phyloP scores from a whole-genome alignment of 192 early-diverging fungal species.

The Paraglomus brasilianum region DNA sequence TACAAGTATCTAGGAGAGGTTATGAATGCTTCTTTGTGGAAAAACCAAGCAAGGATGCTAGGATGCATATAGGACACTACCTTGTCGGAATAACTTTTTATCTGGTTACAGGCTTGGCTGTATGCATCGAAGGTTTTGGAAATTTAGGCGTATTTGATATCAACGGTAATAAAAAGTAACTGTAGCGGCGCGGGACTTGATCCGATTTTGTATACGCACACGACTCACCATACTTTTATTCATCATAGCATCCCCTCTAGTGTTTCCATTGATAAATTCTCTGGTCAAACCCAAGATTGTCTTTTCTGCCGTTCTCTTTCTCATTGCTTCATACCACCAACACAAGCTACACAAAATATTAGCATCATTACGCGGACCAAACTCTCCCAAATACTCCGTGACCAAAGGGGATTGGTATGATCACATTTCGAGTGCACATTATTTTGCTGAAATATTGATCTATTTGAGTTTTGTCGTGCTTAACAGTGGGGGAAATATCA shows the following conservation, averaged over 20 bases:
- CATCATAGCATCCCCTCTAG: neutral
- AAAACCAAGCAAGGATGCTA: conserved; percentile 39
- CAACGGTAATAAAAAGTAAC: neutral
- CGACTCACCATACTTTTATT: neutral
- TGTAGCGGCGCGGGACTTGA: neutral
- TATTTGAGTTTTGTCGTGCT: conserved; percentile 61
- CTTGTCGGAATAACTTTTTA: conserved; percentile 65
- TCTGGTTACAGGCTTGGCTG: conserved; percentile 47
- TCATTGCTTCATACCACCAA: conserved; percentile 63
- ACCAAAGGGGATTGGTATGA: conserved; percentile 70
- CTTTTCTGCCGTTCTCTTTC: conserved; percentile 41
- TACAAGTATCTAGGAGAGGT: conserved; percentile 44
- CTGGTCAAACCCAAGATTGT: neutral
- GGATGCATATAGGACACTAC: conserved; percentile 67
- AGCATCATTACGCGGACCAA: conserved; percentile 49
- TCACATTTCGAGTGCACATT: conserved; percentile 64
- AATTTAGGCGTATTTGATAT: conserved; percentile 33
- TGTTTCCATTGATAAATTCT: no score
- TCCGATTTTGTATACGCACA: neutral
- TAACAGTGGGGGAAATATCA: conserved; percentile 39
- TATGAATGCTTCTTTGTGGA: conserved; percentile 53
- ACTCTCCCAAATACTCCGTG: conserved; percentile 48
- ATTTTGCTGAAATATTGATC: conserved; percentile 69
- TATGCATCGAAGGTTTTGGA: conserved; percentile 49
- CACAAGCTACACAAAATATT: conserved; percentile 63